These are phyloP conservation scores for Trifolium pratense DNA, from an alignment of 306 rosid genomes.

Conservation along the genomic window DNA sequence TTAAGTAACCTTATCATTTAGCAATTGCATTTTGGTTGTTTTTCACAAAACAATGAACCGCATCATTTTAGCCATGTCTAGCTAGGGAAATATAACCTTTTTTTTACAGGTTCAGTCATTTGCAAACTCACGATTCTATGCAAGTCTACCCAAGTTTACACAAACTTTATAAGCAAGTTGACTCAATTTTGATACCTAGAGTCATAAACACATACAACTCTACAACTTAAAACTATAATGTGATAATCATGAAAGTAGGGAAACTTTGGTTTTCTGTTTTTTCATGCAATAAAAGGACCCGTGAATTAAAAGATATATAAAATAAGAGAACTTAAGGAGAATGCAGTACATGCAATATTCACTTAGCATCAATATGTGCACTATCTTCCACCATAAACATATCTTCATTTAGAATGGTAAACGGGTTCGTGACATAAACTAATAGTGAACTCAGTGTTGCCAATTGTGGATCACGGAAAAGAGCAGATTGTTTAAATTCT, in stretches of 20 bases:
- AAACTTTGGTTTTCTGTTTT: neutral
- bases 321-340: neutral
- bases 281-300: neutral
- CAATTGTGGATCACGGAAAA: too few relatives aligned
- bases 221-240: neutral
- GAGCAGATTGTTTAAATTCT: too few relatives aligned
- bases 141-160: neutral
- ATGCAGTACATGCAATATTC: neutral
- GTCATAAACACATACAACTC: neutral
- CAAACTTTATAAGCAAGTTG: neutral
- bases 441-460: too few relatives aligned
- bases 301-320: neutral
- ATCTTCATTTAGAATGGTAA: neutral
- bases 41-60: neutral
- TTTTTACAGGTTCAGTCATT: neutral
- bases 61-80: neutral
- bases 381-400: constrained; percentile 6
- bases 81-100: constrained; percentile 4
- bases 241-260: neutral
- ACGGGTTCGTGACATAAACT: neutral
- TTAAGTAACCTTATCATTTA: neutral
- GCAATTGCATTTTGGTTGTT: neutral
- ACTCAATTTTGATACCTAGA: neutral
- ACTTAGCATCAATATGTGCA: constrained; percentile 23
- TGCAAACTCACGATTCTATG: neutral